Evolutionary conservation across 129 eudicot genomes (phyloP), one percentile per base, ranked within the genome.

Genomic region (Saussurea involucrata): DNA sequence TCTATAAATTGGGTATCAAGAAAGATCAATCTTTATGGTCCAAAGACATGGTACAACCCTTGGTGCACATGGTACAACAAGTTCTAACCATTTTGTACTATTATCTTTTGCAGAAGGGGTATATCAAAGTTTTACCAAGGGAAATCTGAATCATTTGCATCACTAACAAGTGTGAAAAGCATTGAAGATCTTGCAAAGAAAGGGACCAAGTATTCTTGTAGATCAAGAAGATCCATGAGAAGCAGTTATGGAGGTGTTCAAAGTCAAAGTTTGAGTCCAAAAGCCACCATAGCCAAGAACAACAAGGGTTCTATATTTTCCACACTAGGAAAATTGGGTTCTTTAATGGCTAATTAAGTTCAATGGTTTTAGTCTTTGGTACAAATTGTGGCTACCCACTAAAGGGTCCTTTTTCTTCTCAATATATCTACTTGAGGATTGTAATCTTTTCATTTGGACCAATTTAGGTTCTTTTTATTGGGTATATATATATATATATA

Each of bases 101-200:
- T 65, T 36, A 64, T 63, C 21, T 60, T 18, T 20, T 86, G 84
- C 82, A 89, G 97, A 84, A 92, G 88, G 75, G 97, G 96, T 7
- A 77, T 92, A 17, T 92, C 97, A 8, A 90, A 81, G 78, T 85
- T 68, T 58, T 92, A 90, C 60, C 76, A 90, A 76, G 98, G 98
- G 8, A 90, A 92, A 72, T 92, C 98, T 5, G 89, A 90, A 66
- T 87, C 93, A 18, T 92, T 90, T 85, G 82, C 87, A 83, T 86
- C 90, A 53, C 53, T 92, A 75, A 83, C 88, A 78, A 81, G 85
- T 66, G 93, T 86, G 69, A 67, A 71, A 65, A 86, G 86, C 60
- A 72, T 88, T 68, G 96, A 90, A 83, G 96, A 90, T 84, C 90
- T 92, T 46, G 89, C 82, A 65, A 92, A 92, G 86, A 87, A 82